Evolutionary conservation across 257 asterid genomes (phyloP).

Genomic region (Petunia axillaris): DNA sequence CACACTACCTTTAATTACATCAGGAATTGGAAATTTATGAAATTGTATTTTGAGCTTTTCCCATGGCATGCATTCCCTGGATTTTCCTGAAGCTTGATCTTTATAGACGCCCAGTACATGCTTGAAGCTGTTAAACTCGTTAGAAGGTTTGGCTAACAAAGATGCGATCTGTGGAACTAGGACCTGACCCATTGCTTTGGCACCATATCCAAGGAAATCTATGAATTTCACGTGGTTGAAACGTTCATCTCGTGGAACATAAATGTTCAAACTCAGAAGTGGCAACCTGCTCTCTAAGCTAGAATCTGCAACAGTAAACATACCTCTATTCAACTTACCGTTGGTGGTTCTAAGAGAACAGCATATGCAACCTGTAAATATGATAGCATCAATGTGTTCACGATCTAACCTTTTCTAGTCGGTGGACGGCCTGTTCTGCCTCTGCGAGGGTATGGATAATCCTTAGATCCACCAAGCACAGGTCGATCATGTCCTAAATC

Average conservation of each 20-base stretch:
- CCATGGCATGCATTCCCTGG: conserved; percentile 61
- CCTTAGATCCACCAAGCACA: conserved; percentile 66
- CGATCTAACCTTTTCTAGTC: conserved; percentile 55
- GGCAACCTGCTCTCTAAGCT: conserved; percentile 62
- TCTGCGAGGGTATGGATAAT: conserved; percentile 85
- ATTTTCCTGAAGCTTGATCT: conserved; percentile 36
- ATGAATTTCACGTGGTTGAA: conserved; percentile 76
- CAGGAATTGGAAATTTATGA: conserved; percentile 78
- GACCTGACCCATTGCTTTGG: conserved; percentile 76
- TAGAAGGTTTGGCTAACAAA: conserved; percentile 63
- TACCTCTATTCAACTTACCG: not conserved
- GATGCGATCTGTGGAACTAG: conserved; percentile 61
- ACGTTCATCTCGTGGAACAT: conserved; percentile 81
- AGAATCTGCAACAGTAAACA: conserved; percentile 57
- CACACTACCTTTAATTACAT: conserved; percentile 64
- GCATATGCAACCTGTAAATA: not conserved
- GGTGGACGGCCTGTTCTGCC: conserved; percentile 81
- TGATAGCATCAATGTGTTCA: not conserved
- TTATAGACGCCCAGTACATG: conserved; percentile 65
- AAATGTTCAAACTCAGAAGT: conserved; percentile 56
- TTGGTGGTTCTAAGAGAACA: not conserved
- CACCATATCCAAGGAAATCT: conserved; percentile 74
- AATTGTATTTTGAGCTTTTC: conserved; percentile 58
- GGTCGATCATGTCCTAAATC: conserved; percentile 80
- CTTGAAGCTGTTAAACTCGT: conserved; percentile 78